Percentiles rank a stretch among this genome's conserved stretches.
Conservation (phyloP, 2,329 filamentous ascomycete genomes). For the Fusarium caatingaense region DNA sequence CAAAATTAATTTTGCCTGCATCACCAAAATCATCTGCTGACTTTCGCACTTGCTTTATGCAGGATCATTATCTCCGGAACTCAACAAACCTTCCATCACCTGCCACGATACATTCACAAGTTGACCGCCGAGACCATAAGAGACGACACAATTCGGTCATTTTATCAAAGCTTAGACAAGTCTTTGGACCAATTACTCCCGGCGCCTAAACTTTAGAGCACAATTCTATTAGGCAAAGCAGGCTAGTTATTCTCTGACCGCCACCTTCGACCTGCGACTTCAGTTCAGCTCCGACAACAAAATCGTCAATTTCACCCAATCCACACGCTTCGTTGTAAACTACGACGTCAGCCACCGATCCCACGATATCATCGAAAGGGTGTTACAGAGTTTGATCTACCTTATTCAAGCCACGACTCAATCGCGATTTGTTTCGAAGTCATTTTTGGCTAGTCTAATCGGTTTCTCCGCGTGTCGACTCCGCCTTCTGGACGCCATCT, state of each 20-base stretch:
- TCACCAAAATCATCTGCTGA: conserved; percentile 14
- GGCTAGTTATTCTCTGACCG: conserved; percentile 35
- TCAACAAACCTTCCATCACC: conserved; percentile 5
- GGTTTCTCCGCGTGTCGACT: conserved; percentile 32
- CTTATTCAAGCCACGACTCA: conserved; percentile 21
- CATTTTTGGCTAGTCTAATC: conserved; percentile 32
- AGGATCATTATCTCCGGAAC: conserved; percentile 22
- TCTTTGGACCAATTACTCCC: not conserved
- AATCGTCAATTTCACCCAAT: conserved; percentile 18
- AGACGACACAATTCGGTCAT: not conserved
- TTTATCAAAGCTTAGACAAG: not conserved
- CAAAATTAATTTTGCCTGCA: conserved; percentile 14
- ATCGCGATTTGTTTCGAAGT: conserved; percentile 20
- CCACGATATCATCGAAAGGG: conserved; percentile 5
- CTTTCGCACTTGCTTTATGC: conserved; percentile 1
- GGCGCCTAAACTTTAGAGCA: not conserved
- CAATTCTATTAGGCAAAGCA: conserved; percentile 1
- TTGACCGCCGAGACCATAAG: not conserved
- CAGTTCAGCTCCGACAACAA: conserved; percentile 11
- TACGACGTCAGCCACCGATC: conserved; percentile 20
- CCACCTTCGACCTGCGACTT: conserved; percentile 22
- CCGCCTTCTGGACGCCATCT: conserved; percentile 31
- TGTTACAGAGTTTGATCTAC: conserved; percentile 2
- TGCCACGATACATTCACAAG: conserved; percentile 17
- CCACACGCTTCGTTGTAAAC: conserved; percentile 3